These are phyloP conservation scores for Saccharomycopsis capsularis DNA, from an alignment of 805 yeast genomes.

Conservation along the genomic window DNA sequence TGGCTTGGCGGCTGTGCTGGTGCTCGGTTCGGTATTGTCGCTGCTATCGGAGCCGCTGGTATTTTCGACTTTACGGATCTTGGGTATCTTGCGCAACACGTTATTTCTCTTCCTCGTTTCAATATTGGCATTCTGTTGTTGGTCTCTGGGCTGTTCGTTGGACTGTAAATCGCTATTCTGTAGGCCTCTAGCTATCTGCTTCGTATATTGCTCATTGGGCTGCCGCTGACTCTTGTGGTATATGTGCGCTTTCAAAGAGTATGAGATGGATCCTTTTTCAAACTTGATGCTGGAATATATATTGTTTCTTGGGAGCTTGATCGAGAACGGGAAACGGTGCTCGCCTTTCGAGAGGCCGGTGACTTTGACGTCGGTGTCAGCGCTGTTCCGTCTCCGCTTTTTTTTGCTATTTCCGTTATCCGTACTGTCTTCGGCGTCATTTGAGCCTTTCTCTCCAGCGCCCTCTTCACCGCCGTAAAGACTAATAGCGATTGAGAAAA, in stretches of 20 bases:
- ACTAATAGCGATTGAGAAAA: slow-evolving; percentile 9
- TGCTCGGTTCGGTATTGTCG: background rate
- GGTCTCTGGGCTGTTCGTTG: background rate
- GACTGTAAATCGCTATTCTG: background rate
- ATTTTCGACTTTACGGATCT: background rate
- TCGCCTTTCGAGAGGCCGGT: slow-evolving; percentile 68
- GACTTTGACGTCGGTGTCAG: background rate
- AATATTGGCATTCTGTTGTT: background rate
- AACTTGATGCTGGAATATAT: slow-evolving; percentile 71
- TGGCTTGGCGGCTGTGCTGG: background rate
- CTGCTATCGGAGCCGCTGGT: background rate
- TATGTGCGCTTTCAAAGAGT: slow-evolving; percentile 46
- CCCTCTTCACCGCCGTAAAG: slow-evolving; percentile 17
- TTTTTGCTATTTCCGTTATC: background rate
- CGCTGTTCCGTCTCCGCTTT: too few species aligned
- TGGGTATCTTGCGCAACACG: background rate
- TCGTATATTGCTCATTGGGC: background rate
- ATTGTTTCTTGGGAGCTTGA: slow-evolving; percentile 68
- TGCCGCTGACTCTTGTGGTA: slow-evolving; percentile 24
- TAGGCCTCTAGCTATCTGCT: background rate
- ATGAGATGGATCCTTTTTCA: slow-evolving; percentile 77
- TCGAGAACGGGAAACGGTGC: slow-evolving; percentile 81
- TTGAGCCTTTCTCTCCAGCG: too few species aligned
- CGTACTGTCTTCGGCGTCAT: background rate
- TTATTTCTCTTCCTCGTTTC: background rate